Evolutionary conservation across 1,284 basidiomycete species (phyloP).

Genomic region (Anthracocystis walkeri): DNA sequence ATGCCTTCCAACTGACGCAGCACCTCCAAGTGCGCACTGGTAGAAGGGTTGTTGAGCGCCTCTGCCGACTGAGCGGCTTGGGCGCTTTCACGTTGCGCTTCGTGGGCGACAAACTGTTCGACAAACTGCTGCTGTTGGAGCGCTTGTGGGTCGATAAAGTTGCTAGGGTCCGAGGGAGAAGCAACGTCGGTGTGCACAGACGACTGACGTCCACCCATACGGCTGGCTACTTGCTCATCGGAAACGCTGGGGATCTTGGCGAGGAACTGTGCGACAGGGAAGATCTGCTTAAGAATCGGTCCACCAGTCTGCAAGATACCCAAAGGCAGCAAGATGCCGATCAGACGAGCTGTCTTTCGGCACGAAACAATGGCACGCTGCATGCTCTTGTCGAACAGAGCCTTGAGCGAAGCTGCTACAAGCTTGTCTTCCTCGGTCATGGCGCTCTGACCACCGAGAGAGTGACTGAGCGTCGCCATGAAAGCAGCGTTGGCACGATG

Average conservation of each 20-base stretch:
- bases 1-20: conserved; percentile 41
- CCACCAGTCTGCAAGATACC: conserved; percentile 60
- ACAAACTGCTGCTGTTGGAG: conserved; percentile 29
- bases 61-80: neutral
- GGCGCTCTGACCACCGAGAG: conserved; percentile 28
- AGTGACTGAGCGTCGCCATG: conserved; percentile 45
- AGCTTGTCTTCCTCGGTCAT: conserved; percentile 44
- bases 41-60: conserved; percentile 10
- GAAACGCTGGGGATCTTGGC: conserved; percentile 51
- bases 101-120: conserved; percentile 13
- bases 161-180: conserved; percentile 10
- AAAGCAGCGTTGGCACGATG: conserved; percentile 47
- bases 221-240: conserved; percentile 34
- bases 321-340: conserved; percentile 51
- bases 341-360: conserved; percentile 50
- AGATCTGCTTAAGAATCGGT: conserved; percentile 50
- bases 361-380: conserved; percentile 51
- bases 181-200: conserved; percentile 5
- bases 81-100: conserved; percentile 15
- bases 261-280: conserved; percentile 59
- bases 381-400: conserved; percentile 53
- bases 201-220: conserved; percentile 9
- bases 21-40: conserved; percentile 27
- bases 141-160: conserved; percentile 39
- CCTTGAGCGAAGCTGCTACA: conserved; percentile 44